A percentile compares a stretch with the other conserved stretches of the same genome.
These are phyloP conservation scores for Rhizophora apiculata DNA, from an alignment of 345 rosid genomes.

Conservation along the genomic window DNA sequence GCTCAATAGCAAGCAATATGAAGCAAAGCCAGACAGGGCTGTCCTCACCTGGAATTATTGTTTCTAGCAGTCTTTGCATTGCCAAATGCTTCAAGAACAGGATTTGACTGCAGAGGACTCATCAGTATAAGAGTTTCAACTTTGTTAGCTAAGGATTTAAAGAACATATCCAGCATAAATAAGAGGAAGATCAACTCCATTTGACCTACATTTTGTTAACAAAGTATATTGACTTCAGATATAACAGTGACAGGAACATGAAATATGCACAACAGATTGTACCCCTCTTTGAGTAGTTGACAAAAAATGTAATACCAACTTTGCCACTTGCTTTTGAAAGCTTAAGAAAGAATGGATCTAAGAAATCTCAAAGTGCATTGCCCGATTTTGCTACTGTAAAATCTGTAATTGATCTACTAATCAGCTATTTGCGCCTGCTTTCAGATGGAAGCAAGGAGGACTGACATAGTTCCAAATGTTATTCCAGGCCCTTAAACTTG, in stretches of 20 bases:
- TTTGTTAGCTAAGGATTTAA: constrained; percentile 5
- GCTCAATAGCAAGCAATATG: neutral
- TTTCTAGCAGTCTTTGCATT: constrained; percentile 91
- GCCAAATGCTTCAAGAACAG: constrained; percentile 94
- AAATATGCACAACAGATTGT: no score
- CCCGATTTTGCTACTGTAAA: no score
- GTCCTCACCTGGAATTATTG: constrained; percentile 76
- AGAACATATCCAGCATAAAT: constrained; percentile 1
- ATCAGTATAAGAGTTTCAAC: constrained; percentile 19
- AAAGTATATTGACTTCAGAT: no score
- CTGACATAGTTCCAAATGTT: neutral
- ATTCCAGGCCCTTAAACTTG: neutral
- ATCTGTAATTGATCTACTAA: neutral
- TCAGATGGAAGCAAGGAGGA: neutral
- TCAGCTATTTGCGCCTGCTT: neutral
- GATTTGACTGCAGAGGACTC: constrained; percentile 71
- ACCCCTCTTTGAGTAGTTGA: no score
- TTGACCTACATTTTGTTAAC: no score
- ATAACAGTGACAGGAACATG: no score
- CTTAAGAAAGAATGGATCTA: neutral
- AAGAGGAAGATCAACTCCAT: neutral
- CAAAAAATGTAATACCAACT: neutral
- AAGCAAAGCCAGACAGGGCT: neutral
- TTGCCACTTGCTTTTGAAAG: neutral
- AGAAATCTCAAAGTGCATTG: neutral